These are phyloP conservation scores for Podaxis rugospora DNA, from an alignment of 768 basidiomycete genomes.

Conservation along the genomic window DNA sequence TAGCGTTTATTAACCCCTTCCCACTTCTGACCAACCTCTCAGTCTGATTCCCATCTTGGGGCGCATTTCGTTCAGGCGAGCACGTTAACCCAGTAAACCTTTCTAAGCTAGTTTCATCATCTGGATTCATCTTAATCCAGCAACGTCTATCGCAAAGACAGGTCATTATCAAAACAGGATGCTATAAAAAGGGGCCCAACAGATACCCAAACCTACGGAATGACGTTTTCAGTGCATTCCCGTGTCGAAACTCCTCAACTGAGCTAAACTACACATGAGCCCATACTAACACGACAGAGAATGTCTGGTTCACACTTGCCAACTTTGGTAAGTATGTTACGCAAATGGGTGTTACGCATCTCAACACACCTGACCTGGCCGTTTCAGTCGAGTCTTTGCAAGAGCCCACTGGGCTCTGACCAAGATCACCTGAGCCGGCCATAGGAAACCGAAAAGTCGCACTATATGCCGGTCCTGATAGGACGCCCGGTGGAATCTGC, in stretches of 20 bases:
- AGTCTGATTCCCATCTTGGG: not conserved
- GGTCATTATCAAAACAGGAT: not conserved
- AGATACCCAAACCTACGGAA: no score
- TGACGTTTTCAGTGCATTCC: no score
- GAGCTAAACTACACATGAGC: not conserved
- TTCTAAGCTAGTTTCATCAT: no score
- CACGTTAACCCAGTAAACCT: no score
- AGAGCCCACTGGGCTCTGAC: not conserved
- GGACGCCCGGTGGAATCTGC: not conserved
- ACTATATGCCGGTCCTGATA: not conserved
- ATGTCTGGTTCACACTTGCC: not conserved
- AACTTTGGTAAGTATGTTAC: not conserved
- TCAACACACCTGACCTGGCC: not conserved
- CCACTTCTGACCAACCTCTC: not conserved
- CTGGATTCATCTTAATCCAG: not conserved
- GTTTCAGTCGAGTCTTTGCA: not conserved
- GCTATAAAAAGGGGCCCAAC: not conserved
- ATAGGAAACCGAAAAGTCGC: not conserved
- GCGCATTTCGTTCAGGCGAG: no score
- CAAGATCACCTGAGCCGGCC: not conserved
- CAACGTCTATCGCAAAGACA: not conserved
- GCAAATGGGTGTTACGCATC: not conserved
- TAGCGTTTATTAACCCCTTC: not conserved
- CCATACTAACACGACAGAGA: not conserved
- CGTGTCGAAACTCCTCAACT: not conserved